phyloP scores from a whole-genome alignment of 331 rosid genomes.

The Cydonia oblonga region DNA sequence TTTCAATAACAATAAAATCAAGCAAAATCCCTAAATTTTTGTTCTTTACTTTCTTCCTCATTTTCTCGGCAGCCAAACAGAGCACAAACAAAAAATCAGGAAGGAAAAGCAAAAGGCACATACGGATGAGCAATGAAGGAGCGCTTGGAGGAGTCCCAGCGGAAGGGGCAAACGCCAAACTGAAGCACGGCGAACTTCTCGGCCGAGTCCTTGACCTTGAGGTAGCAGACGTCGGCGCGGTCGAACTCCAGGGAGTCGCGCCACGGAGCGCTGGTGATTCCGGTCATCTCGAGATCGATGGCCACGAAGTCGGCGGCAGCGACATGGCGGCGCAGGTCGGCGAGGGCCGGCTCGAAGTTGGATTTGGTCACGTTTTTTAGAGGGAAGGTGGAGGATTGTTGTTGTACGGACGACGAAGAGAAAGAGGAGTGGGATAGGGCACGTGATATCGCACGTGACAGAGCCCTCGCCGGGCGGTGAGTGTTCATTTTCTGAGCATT shows the following conservation, averaged over 20 bases:
- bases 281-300: slow-evolving; percentile 92
- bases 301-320: slow-evolving; percentile 80
- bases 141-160: too few relatives aligned
- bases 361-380: slow-evolving; percentile 60
- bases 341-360: slow-evolving; percentile 57
- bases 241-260: slow-evolving; percentile 43
- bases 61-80: too few relatives aligned
- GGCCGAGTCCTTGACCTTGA: too few relatives aligned
- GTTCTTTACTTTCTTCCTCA: too few relatives aligned
- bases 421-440: slow-evolving; percentile 20
- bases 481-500: slow-evolving; percentile 32
- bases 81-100: too few relatives aligned
- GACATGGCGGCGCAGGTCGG: slow-evolving; percentile 63
- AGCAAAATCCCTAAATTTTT: too few relatives aligned
- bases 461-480: slow-evolving; percentile 23
- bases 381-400: slow-evolving; percentile 33
- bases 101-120: too few relatives aligned
- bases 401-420: slow-evolving; percentile 11
- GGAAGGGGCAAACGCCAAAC: too few relatives aligned
- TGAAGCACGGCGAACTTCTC: too few relatives aligned
- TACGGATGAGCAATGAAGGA: too few relatives aligned
- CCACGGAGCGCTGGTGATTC: slow-evolving; percentile 92
- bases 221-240: too few relatives aligned
- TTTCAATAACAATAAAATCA: not conserved
- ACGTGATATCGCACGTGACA: slow-evolving; percentile 56